phyloP scores from a whole-genome alignment of 768 basidiomycete genomes.

The Agaricus subrufescens region DNA sequence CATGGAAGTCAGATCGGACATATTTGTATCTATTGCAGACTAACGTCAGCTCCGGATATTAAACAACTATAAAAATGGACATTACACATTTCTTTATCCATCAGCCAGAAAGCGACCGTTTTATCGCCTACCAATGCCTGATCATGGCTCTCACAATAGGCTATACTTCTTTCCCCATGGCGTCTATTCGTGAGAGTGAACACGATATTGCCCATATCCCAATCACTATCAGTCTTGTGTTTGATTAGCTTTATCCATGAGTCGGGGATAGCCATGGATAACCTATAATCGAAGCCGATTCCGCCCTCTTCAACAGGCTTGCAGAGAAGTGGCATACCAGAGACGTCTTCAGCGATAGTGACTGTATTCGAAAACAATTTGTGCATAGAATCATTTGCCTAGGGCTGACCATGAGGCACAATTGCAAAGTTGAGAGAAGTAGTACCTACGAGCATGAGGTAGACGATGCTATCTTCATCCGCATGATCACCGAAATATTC shows the following conservation, averaged over 20 bases:
- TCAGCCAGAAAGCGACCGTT: slow-evolving; percentile 97
- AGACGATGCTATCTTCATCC: slow-evolving; percentile 88
- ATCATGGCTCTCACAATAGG: slow-evolving; percentile 94
- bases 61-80: slow-evolving; percentile 12
- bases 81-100: slow-evolving; percentile 99
- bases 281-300: slow-evolving; percentile 94
- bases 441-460: slow-evolving; percentile 88
- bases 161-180: slow-evolving; percentile 85
- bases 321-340: slow-evolving; percentile 96
- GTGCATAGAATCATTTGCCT: slow-evolving; percentile 94
- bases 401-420: slow-evolving; percentile 5
- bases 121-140: slow-evolving; percentile 99
- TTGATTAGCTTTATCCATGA: slow-evolving; percentile 99
- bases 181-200: slow-evolving; percentile 89
- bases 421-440: neutral
- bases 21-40: slow-evolving; percentile 68
- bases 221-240: slow-evolving; percentile 80
- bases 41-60: slow-evolving; percentile 1
- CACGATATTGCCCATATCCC: slow-evolving; percentile 85
- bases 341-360: slow-evolving; percentile 98
- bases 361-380: slow-evolving; percentile 72
- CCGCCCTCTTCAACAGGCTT: slow-evolving; percentile 77
- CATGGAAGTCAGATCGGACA: slow-evolving; percentile 82
- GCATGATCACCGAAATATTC: slow-evolving; percentile 91
- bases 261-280: slow-evolving; percentile 98